These are phyloP conservation scores for Fraxinus baroniana DNA, from an alignment of 305 asterid species.

Conservation along the genomic window DNA sequence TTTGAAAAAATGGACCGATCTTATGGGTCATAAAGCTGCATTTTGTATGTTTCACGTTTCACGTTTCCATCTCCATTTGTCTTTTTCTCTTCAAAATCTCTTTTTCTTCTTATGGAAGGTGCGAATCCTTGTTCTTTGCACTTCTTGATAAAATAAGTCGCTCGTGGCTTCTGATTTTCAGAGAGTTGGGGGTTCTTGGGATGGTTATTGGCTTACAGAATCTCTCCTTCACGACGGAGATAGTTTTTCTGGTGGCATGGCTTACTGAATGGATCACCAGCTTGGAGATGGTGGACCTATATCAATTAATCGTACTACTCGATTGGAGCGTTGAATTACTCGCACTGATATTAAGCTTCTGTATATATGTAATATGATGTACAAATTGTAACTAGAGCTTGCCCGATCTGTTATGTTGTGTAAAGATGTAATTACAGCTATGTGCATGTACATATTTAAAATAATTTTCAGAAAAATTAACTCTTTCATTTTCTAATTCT, in stretches of 20 bases:
- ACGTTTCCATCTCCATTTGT: too few relatives aligned
- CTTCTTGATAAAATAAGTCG: not conserved
- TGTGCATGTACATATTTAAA: not conserved
- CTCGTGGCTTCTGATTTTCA: conserved; percentile 31
- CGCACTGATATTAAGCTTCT: not conserved
- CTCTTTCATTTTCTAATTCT: not conserved
- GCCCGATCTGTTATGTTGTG: conserved; percentile 8
- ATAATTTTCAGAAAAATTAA: too few relatives aligned
- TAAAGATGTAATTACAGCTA: conserved; percentile 13
- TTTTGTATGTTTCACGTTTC: too few relatives aligned
- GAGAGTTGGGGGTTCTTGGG: conserved; percentile 97
- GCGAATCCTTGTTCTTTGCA: not conserved
- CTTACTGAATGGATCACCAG: conserved; percentile 44
- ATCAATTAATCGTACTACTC: not conserved
- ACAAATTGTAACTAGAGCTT: not conserved
- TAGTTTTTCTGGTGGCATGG: conserved; percentile 83
- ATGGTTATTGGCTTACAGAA: conserved; percentile 95
- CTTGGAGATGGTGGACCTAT: conserved; percentile 7
- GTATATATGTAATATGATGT: conserved; percentile 12
- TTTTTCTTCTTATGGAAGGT: not conserved
- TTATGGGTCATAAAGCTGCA: too few relatives aligned
- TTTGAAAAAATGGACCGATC: too few relatives aligned
- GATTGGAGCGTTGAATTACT: conserved; percentile 3
- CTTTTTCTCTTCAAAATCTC: not conserved
- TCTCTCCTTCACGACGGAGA: conserved; percentile 86